Conservation (phyloP, 805 yeast genomes). For the Blastobotrys robertii region DNA sequence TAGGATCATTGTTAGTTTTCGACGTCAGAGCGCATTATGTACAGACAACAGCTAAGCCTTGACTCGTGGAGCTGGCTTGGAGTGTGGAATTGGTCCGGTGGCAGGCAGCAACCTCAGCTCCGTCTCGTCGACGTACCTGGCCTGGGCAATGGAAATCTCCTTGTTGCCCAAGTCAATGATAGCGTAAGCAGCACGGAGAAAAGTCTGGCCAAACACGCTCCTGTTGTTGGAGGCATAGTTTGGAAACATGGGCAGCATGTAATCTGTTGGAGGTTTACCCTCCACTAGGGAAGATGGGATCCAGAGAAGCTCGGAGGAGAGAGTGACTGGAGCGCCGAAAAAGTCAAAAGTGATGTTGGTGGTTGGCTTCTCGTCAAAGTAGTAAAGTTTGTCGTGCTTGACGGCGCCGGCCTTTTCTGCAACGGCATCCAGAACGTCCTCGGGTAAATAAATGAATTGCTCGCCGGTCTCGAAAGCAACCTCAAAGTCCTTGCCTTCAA, state of each 20-base stretch:
- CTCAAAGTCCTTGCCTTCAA: too few relatives aligned
- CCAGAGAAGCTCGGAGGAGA: constrained; percentile 19
- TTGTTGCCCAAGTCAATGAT: constrained; percentile 53
- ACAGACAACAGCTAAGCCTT: too few relatives aligned
- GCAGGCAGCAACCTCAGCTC: too few relatives aligned
- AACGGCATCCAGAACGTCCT: background rate
- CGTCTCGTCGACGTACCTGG: constrained; percentile 14
- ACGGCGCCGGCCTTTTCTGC: constrained; percentile 1
- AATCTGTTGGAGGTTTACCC: constrained; percentile 11
- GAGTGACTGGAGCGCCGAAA: constrained; percentile 19
- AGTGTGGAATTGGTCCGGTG: too few relatives aligned
- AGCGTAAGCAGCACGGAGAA: constrained; percentile 52
- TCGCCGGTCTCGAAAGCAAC: constrained; percentile 9
- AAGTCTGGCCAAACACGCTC: constrained; percentile 47
- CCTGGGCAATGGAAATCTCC: constrained; percentile 48
- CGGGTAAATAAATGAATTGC: constrained; percentile 10
- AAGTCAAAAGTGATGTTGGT: constrained; percentile 18
- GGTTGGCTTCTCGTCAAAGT: constrained; percentile 2
- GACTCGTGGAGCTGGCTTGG: too few relatives aligned
- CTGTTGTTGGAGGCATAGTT: constrained; percentile 18
- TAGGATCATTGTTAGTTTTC: too few relatives aligned
- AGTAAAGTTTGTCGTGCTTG: background rate
- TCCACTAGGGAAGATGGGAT: constrained; percentile 18
- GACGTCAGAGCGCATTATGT: too few relatives aligned
- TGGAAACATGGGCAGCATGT: constrained; percentile 23